A percentile compares a stretch with the other conserved stretches of the same genome.
Evolutionary conservation across 2,329 filamentous ascomycete species (phyloP).

Genomic region (Helminthosporium solani): DNA sequence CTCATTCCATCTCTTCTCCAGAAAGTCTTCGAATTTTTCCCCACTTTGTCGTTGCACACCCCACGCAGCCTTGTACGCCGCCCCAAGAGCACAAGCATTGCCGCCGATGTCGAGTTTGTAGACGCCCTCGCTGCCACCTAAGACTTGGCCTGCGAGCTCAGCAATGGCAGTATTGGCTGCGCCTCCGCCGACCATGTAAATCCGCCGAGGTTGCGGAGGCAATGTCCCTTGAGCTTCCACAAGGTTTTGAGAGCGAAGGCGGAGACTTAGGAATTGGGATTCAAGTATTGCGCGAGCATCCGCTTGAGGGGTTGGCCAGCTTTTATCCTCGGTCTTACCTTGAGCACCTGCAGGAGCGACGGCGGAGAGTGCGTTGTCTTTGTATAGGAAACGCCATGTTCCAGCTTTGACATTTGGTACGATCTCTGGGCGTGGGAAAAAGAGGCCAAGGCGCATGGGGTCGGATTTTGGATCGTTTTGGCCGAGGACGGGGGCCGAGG

Average conservation of each 20-base stretch:
- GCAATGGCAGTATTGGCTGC: conserved; percentile 88
- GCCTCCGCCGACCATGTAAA: conserved; percentile 94
- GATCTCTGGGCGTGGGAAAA: conserved; percentile 92
- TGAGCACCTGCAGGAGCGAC: conserved; percentile 49
- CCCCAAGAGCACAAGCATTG: conserved; percentile 90
- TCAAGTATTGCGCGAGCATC: conserved; percentile 89
- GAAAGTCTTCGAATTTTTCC: conserved; percentile 85
- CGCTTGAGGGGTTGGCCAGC: conserved; percentile 58
- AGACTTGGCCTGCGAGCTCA: conserved; percentile 77
- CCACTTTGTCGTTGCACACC: conserved; percentile 65
- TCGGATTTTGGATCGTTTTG: conserved; percentile 53
- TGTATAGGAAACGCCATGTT: conserved; percentile 77
- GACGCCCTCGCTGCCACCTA: conserved; percentile 86
- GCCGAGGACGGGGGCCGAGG: conserved; percentile 68
- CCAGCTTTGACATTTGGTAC: conserved; percentile 87
- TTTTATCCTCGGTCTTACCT: conserved; percentile 29
- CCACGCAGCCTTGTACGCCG: conserved; percentile 96
- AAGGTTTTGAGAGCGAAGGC: conserved; percentile 77
- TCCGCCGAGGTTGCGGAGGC: conserved; percentile 80
- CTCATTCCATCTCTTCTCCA: conserved; percentile 82
- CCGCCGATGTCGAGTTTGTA: conserved; percentile 93
- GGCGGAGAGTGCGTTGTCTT: conserved; percentile 48
- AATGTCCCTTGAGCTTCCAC: conserved; percentile 60
- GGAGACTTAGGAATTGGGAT: conserved; percentile 89
- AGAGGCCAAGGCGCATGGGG: conserved; percentile 83